Evolutionary conservation across 495 filamentous ascomycete genomes (phyloP).

Genomic region (Lepidopterella palustris): DNA sequence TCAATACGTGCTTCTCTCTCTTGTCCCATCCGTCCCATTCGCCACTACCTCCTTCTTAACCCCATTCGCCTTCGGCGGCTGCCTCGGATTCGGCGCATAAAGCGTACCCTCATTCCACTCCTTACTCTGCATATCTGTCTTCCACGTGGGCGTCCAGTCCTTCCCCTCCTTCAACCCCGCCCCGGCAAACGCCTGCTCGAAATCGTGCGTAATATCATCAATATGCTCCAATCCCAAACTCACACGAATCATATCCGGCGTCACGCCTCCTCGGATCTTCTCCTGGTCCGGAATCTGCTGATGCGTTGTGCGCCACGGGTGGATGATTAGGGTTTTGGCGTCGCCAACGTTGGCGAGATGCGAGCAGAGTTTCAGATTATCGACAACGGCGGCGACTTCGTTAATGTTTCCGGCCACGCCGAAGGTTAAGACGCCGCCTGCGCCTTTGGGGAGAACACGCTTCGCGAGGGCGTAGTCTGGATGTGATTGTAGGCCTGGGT

Average conservation of each 20-base stretch:
- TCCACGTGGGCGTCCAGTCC: constrained; percentile 17
- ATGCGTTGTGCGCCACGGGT: constrained; percentile 42
- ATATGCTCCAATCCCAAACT: constrained; percentile 40
- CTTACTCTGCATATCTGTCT: constrained; percentile 15
- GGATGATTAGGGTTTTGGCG: constrained; percentile 42
- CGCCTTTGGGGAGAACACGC: constrained; percentile 36
- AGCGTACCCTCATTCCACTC: constrained; percentile 19
- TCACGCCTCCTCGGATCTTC: constrained; percentile 41
- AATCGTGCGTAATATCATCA: constrained; percentile 39
- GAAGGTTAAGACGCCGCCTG: constrained; percentile 39
- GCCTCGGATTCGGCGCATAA: constrained; percentile 15
- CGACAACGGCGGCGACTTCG: constrained; percentile 39
- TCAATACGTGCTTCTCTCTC: too few species aligned
- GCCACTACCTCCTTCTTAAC: too few species aligned
- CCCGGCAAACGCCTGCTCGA: constrained; percentile 41
- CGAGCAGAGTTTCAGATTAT: constrained; percentile 40
- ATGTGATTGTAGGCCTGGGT: constrained; percentile 39
- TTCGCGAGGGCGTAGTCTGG: constrained; percentile 37
- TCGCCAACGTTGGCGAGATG: constrained; percentile 42
- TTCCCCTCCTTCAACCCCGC: constrained; percentile 28
- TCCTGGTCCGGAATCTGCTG: constrained; percentile 42
- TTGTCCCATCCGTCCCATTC: too few species aligned
- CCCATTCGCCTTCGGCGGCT: too few species aligned
- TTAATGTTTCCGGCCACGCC: constrained; percentile 40
- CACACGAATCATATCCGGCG: constrained; percentile 39